phyloP scores from a whole-genome alignment of 1,284 basidiomycete species.

The Testicularia cyperi region DNA sequence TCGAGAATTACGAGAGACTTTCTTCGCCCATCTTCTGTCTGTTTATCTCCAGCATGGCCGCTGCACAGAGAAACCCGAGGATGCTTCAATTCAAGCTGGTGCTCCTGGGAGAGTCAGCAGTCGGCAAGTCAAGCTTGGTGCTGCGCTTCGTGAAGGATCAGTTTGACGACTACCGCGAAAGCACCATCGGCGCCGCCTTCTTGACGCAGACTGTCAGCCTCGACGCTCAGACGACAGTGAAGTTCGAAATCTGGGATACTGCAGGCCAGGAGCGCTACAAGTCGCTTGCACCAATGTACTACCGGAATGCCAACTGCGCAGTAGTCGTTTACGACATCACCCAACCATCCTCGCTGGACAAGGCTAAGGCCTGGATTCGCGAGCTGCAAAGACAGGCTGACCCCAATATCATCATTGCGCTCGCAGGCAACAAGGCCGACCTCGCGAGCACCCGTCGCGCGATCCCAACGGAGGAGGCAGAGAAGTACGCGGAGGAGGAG shows the following conservation, averaged over 20 bases:
- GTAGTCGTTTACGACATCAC: constrained; percentile 59
- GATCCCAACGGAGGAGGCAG: constrained; percentile 64
- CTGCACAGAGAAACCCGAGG: constrained; percentile 28
- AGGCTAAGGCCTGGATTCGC: constrained; percentile 93
- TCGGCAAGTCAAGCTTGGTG: constrained; percentile 94
- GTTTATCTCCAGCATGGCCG: no score
- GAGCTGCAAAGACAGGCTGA: constrained; percentile 97
- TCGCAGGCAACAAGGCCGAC: constrained; percentile 94
- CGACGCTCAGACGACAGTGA: constrained; percentile 84
- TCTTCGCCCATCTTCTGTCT: no score
- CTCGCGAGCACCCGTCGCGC: constrained; percentile 66
- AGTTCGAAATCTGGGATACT: constrained; percentile 94
- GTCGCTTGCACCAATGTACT: constrained; percentile 60
- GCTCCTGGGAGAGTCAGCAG: constrained; percentile 79
- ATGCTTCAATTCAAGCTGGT: constrained; percentile 51
- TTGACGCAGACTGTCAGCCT: constrained; percentile 90
- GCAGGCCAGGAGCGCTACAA: constrained; percentile 85
- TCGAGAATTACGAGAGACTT: no score
- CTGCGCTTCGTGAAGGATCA: constrained; percentile 94
- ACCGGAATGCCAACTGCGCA: constrained; percentile 59
- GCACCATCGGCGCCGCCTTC: constrained; percentile 71
- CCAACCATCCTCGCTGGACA: constrained; percentile 72
- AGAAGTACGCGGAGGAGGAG: constrained; percentile 92
- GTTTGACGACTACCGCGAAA: constrained; percentile 92
- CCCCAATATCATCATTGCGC: constrained; percentile 77